phyloP scores from a whole-genome alignment of 2,329 filamentous ascomycete genomes.

The Colletotrichum chrysophilum region DNA sequence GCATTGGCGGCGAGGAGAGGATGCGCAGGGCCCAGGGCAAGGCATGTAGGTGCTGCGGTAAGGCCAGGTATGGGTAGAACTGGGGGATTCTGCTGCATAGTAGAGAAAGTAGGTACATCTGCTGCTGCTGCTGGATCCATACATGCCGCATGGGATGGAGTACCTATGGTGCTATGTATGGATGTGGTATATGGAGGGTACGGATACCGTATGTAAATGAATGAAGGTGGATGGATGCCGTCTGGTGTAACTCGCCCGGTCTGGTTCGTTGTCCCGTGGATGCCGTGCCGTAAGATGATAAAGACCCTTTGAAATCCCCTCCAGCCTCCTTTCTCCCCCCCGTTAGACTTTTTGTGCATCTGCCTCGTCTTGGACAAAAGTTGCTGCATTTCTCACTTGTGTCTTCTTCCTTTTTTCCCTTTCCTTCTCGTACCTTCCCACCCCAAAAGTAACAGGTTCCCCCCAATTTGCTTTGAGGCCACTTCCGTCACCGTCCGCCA shows the following conservation, averaged over 20 bases:
- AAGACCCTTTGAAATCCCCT: constrained; percentile 20
- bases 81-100: not conserved
- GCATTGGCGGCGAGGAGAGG: not conserved
- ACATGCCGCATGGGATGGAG: not conserved
- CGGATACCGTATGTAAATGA: not conserved
- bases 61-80: not conserved
- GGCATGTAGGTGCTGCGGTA: not conserved
- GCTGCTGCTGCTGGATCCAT: not conserved
- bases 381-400: not conserved
- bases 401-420: not conserved
- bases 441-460: not conserved
- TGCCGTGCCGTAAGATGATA: constrained; percentile 14
- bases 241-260: not conserved
- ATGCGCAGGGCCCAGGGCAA: not conserved
- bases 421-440: not conserved
- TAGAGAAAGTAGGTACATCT: not conserved
- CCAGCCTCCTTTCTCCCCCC: not conserved
- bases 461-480: not conserved
- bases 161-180: not conserved
- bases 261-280: constrained; percentile 2
- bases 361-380: constrained; percentile 4
- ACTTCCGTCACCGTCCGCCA: not conserved
- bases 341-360: not conserved
- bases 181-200: not conserved
- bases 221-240: not conserved